Conservation (phyloP, 2,329 filamentous ascomycete genomes). For the Fusarium paranaense region DNA sequence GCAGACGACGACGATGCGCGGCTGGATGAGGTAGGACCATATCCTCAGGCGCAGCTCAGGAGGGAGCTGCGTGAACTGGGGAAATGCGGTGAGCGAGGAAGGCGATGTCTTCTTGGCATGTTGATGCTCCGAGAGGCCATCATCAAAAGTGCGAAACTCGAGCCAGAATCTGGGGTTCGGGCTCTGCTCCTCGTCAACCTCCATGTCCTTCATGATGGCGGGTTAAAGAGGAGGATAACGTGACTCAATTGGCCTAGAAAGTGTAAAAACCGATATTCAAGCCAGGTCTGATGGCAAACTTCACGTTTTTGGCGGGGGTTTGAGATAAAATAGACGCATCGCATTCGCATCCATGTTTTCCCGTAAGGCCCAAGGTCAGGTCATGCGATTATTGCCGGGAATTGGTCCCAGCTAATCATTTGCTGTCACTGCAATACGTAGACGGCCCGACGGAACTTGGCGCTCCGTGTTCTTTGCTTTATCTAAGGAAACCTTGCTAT, state of each 20-base stretch:
- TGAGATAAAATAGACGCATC: slow-evolving; percentile 22
- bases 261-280: not conserved
- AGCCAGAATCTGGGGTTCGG: slow-evolving; percentile 55
- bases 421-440: slow-evolving; percentile 3
- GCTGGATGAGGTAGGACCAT: slow-evolving; percentile 58
- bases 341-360: slow-evolving; percentile 24
- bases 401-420: slow-evolving; percentile 27
- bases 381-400: slow-evolving; percentile 38
- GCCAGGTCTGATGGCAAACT: not conserved
- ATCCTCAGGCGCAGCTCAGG: slow-evolving; percentile 61
- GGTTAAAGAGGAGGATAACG: not conserved
- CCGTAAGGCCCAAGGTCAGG: slow-evolving; percentile 1
- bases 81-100: slow-evolving; percentile 44
- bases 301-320: slow-evolving; percentile 9
- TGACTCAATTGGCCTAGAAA: slow-evolving; percentile 8
- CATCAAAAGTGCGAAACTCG: slow-evolving; percentile 58
- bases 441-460: not conserved
- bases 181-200: slow-evolving; percentile 40
- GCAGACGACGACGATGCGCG: slow-evolving; percentile 58
- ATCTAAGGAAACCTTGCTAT: not conserved
- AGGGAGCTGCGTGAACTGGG: slow-evolving; percentile 55
- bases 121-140: slow-evolving; percentile 48
- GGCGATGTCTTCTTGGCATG: slow-evolving; percentile 8
- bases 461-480: not conserved
- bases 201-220: slow-evolving; percentile 36